Evolutionary conservation across 139 green algal genomes (phyloP), one percentile per base, ranked within the genome.

Genomic region (Micromonas commoda): DNA sequence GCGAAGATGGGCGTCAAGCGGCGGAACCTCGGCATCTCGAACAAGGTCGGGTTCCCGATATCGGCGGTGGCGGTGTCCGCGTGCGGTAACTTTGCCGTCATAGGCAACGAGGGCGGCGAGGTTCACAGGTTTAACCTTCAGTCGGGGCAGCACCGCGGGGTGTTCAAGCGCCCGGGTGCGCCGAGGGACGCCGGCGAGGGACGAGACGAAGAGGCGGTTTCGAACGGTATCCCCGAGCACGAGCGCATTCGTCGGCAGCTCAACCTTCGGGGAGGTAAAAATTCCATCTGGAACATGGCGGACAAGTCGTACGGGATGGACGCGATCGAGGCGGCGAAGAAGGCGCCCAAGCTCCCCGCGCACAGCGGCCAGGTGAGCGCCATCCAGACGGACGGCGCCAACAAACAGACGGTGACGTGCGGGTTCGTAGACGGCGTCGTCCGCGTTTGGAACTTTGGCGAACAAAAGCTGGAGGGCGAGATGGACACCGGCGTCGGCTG

Each of bases 101-200:
- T 99, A 26, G 95, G 94, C 24, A 89, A 57, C 21, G 83, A 76
- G 1, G 77, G 28, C 0, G 95, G 95, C 0, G 87, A 85, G 2
- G 53, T 99, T 35, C 89, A 98, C 85, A 84, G 91, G 1, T 99
- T 96, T 87, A 98, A 98, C 89, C 86, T 99, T 88, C 95, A 98
- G 87, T 92, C 26, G 0, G 64, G 28, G 28, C 28, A n/a, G 64
- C 64, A 39, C 29, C 2, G 64, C 28, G 64, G 33, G 23, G 64
- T 38, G 64, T 39, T 20, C 28, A 33, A 71, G 64, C 26, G 26
- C n/a, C 3, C 64, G 26, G 26, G 26, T 4, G 64, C 64, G 64
- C 4, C 13, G 28, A 39, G 26, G 26, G 64, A 71, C 26, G n/a
- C 3, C 4, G 64, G 45, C 29, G 64, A 71, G 53, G 33, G 20